Evolutionary conservation across 768 basidiomycete genomes (phyloP).

Genomic region (Kwoniella sp.): DNA sequence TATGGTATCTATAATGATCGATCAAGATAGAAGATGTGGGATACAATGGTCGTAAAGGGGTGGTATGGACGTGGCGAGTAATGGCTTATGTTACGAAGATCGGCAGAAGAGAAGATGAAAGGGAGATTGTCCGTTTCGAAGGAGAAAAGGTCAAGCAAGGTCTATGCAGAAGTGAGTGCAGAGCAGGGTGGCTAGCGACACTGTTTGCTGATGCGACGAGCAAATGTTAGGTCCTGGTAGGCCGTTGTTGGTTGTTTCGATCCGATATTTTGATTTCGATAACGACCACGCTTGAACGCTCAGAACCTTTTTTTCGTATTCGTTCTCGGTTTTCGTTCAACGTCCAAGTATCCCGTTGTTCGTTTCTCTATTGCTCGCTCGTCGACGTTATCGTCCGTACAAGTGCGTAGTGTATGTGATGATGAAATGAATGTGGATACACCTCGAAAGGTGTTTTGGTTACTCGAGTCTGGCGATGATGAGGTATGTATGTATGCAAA

Average conservation of each 20-base stretch:
- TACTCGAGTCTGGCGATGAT: background rate
- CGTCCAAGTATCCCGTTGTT: no score
- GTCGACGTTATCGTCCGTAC: no score
- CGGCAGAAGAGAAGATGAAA: slow-evolving; percentile 2
- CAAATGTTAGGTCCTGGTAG: no score
- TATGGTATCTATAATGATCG: background rate
- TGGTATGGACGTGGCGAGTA: background rate
- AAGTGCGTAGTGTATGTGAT: background rate
- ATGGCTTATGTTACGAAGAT: background rate
- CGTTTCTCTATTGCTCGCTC: no score
- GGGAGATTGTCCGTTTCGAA: slow-evolving; percentile 1
- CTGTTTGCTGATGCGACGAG: slow-evolving; percentile 1
- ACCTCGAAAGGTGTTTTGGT: no score
- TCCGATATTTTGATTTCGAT: background rate
- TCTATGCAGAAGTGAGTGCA: no score
- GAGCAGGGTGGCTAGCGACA: background rate
- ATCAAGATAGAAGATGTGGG: background rate
- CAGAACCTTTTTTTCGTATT: background rate
- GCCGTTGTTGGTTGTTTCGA: background rate
- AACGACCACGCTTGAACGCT: background rate
- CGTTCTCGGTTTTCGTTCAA: no score
- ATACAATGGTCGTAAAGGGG: background rate
- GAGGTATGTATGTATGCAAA: background rate
- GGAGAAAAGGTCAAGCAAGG: background rate
- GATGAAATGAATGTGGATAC: background rate